Evolutionary conservation across 805 yeast genomes (phyloP).

Genomic region (Debaryomyces prosopidis): DNA sequence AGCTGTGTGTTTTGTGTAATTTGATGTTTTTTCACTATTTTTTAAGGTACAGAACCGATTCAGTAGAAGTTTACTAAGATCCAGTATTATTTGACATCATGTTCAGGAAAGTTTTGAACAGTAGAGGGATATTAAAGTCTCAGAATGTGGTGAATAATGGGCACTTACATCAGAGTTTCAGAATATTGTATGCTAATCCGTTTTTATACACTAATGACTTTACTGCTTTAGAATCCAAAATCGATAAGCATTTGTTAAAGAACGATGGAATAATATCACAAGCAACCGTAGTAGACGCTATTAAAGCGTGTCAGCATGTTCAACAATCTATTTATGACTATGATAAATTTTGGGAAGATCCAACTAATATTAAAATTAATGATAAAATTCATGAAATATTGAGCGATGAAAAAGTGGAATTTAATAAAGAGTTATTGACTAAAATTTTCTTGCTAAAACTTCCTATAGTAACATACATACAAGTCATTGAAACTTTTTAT

Average conservation of each 20-base stretch:
- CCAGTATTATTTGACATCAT: neutral
- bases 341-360: constrained; percentile 24
- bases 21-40: neutral
- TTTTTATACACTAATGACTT: constrained; percentile 4
- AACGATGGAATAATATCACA: constrained; percentile 2
- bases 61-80: no score
- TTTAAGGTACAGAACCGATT: no score
- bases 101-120: neutral
- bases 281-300: constrained; percentile 16
- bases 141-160: neutral
- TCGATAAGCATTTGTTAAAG: constrained; percentile 7
- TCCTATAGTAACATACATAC: constrained; percentile 30
- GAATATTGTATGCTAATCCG: neutral
- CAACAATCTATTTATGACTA: constrained; percentile 16
- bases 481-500: constrained; percentile 26
- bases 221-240: constrained; percentile 2
- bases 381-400: constrained; percentile 22
- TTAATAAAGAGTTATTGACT: constrained; percentile 25
- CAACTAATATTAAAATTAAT: constrained; percentile 19
- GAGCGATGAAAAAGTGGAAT: constrained; percentile 14
- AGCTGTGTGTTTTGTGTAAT: neutral
- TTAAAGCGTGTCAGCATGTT: constrained; percentile 22
- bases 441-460: constrained; percentile 32
- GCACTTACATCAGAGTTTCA: neutral
- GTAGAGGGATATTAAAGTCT: neutral